Percentiles rank a stretch among this genome's conserved stretches.
Conservation (phyloP, 441 rosid species). For the Hura crepitans region DNA sequence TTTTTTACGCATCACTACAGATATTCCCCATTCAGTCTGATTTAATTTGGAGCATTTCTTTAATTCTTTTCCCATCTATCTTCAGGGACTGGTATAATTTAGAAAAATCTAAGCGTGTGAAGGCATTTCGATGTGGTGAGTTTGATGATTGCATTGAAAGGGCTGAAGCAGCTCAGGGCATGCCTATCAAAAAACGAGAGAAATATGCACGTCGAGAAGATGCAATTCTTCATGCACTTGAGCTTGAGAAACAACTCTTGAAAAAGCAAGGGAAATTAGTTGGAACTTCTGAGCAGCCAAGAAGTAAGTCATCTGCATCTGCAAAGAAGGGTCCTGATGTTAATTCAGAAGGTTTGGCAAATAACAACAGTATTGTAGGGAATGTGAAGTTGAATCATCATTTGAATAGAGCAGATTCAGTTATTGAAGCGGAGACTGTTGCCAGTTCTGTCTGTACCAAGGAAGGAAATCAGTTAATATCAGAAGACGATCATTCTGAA, state of each 20-base stretch:
- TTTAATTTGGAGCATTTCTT: constrained; percentile 1
- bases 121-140: constrained; percentile 95
- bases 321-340: constrained; percentile 37
- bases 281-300: constrained; percentile 29
- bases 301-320: constrained; percentile 39
- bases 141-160: constrained; percentile 92
- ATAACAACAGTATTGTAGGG: constrained; percentile 35
- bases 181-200: constrained; percentile 90
- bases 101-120: constrained; percentile 97
- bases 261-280: constrained; percentile 50
- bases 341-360: constrained; percentile 40
- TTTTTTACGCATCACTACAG: neutral
- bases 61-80: constrained; percentile 7
- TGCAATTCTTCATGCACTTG: constrained; percentile 98
- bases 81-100: constrained; percentile 98
- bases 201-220: constrained; percentile 99
- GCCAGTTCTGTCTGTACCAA: constrained; percentile 28
- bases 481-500: constrained; percentile 48
- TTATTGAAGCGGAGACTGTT: constrained; percentile 33
- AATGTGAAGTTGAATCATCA: constrained; percentile 30
- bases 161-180: constrained; percentile 72
- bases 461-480: constrained; percentile 39
- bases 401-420: constrained; percentile 29
- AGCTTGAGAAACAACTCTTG: constrained; percentile 75
- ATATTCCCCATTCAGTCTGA: neutral